Evolutionary conservation across 2,329 filamentous ascomycete genomes (phyloP), one percentile per base, ranked within the genome.

Genomic region (Colletotrichum viniferum): DNA sequence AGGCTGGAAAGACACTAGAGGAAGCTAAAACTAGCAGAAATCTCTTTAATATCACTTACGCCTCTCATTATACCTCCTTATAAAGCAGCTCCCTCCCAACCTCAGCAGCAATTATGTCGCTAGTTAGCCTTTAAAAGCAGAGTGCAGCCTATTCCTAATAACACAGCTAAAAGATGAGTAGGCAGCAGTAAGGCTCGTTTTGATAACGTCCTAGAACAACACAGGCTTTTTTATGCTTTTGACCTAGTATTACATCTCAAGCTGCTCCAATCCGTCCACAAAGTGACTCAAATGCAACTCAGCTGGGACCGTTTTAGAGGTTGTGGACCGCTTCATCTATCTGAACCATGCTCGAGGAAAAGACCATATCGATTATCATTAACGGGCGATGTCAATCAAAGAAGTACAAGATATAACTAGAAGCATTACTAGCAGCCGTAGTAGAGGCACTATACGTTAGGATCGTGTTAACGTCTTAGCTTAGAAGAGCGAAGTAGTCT

Each of bases 281-380:
- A 32, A 4, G 30, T 32, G 30, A 32, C 30, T 32, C 10, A 32
- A 32, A 32, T 12, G 80, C 81, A 28, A 73, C 74, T 4, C 76
- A 74, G 70, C 64, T 86, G 34, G 16, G 84, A 1, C 82, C 80
- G 55, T 76, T 78, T 30, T 79, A 79, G 16, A 87, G 78, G 70
- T 79, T 80, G 66, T 84, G 81, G 5, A 81, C 82, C 6, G 85
- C 87, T 34, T 83, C 81, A 77, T 88, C 85, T 2, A 88, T 77
- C 14, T 84, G 83, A 5, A 85, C 82, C 30, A 88, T 66, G 21
- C 84, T 84, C 2, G 84, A 84, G 24, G 86, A 87, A 78, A 86
- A 88, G 18, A 84, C 86, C 26, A 86, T 87, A 56, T 88, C 85
- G 12, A 88, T 82, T 2, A 85, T 86, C 76, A 87, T 81, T 48